Conservation (phyloP, 139 green algal genomes). For the Picochlorum sp. region DNA sequence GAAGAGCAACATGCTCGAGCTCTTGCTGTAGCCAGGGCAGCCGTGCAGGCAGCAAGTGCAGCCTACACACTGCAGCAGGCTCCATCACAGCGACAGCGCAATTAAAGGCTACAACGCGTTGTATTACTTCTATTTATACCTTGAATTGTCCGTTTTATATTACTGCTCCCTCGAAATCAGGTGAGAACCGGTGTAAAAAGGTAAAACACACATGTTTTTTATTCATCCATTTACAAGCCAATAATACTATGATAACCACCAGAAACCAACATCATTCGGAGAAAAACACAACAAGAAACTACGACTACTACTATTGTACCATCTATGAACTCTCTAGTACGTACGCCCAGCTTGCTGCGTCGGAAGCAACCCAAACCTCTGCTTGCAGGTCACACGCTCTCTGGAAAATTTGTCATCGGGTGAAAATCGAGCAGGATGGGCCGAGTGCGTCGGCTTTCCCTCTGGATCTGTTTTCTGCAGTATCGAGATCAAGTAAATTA, state of each 20-base stretch:
- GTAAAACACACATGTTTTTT: too few relatives aligned
- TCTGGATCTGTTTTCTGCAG: constrained; percentile 71
- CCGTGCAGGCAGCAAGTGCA: neutral
- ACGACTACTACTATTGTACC: too few relatives aligned
- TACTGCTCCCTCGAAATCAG: too few relatives aligned
- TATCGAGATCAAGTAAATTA: neutral
- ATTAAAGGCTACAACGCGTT: neutral
- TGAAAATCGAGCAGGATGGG: constrained; percentile 90
- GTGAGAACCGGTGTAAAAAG: too few relatives aligned
- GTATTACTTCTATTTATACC: too few relatives aligned
- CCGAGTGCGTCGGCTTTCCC: constrained; percentile 71
- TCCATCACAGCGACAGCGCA: neutral
- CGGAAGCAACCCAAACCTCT: constrained; percentile 86
- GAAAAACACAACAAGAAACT: too few relatives aligned
- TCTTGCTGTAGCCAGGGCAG: neutral
- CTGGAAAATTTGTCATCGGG: constrained; percentile 97
- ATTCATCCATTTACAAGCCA: too few relatives aligned
- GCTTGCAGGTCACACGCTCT: constrained; percentile 85
- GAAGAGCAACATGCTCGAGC: neutral
- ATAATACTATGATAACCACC: too few relatives aligned
- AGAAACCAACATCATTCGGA: too few relatives aligned
- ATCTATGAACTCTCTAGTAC: too few relatives aligned
- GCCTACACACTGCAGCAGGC: neutral
- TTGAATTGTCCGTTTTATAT: too few relatives aligned
- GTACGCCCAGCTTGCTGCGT: constrained; percentile 55